Evolutionary conservation across 306 rosid genomes (phyloP), one percentile per base, ranked within the genome.

Genomic region (Vigna trinervia): DNA sequence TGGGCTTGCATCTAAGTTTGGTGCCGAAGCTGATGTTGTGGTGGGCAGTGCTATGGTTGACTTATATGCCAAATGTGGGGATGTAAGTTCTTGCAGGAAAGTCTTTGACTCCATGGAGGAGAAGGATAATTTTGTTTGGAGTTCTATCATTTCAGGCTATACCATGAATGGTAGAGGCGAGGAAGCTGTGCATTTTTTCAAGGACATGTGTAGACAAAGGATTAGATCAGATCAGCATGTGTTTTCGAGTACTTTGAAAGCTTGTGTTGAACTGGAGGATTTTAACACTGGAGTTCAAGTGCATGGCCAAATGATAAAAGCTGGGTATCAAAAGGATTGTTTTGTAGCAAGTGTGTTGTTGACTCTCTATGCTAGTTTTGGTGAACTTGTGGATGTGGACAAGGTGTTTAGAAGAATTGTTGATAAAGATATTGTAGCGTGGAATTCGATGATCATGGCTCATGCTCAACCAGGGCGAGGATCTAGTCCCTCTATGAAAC

Each of bases 401-500:
- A 87, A 85, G 79, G 63, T 85, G 87, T 87, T 85, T 41, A 65
- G 78, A 53, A 82, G 85, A 71, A 80, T 85, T 45, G 65, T 39
- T 51, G 32, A 77, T 46, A 82, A 83, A 74, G 91, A 87, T 80
- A 81, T 85, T 80, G 86, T 85, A 52, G 83, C 91, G 45, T 87
- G 88, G 88, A 87, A 85, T 76, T 64, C 87, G 5, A 78, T 85
- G 87, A 83, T 87, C 66, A 15, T 82, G 79, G 85, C 85, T 78
- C 76, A 70, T 70, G 87, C 85, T 64, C 81, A 47, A 28, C 53
- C 51, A 46, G 80, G 34, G 54, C 52, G 41, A 43, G 91, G 88
- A 58, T 85, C 85, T 70, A 61, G 80, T 63, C 77, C 34, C 70
- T 77, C 76, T 54, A 77, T 83, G 71, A 81, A 85, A 53, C 61